phyloP scores from a whole-genome alignment of 305 asterid species.

The Rubia tinctorum region DNA sequence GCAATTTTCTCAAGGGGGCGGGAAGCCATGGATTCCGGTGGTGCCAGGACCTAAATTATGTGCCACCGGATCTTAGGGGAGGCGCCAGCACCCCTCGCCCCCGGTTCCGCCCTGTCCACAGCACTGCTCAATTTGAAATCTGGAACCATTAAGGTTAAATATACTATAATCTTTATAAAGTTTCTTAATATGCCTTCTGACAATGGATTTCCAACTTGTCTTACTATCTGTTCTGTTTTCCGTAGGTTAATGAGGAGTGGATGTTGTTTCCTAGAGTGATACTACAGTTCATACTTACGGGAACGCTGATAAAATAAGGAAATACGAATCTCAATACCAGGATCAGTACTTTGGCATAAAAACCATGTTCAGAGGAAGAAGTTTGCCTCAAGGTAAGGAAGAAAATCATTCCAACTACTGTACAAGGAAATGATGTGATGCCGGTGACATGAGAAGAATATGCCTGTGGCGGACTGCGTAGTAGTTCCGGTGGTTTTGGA shows the following conservation, averaged over 20 bases:
- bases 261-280: conserved; percentile 52
- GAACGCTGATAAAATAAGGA: conserved; percentile 55
- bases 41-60: too few relatives aligned
- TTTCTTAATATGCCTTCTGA: not conserved
- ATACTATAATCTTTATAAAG: not conserved
- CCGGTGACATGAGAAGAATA: conserved; percentile 33
- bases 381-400: conserved; percentile 25
- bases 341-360: conserved; percentile 26
- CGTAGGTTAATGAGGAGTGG: conserved; percentile 81
- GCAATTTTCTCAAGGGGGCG: too few relatives aligned
- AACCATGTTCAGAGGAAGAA: conserved; percentile 24
- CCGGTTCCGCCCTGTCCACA: too few relatives aligned
- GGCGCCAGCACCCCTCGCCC: too few relatives aligned
- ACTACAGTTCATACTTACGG: conserved; percentile 55
- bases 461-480: conserved; percentile 19
- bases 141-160: conserved; percentile 56
- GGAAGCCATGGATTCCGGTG: too few relatives aligned
- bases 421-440: conserved; percentile 26
- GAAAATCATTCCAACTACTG: conserved; percentile 24
- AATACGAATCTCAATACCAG: conserved; percentile 29
- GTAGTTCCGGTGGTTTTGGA: conserved; percentile 16
- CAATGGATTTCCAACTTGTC: not conserved
- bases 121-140: conserved; percentile 72
- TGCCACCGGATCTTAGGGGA: too few relatives aligned
- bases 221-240: conserved; percentile 10